These are phyloP conservation scores for Leishmania lainsoni DNA, from an alignment of 208 protist genomes.

Conservation along the genomic window DNA sequence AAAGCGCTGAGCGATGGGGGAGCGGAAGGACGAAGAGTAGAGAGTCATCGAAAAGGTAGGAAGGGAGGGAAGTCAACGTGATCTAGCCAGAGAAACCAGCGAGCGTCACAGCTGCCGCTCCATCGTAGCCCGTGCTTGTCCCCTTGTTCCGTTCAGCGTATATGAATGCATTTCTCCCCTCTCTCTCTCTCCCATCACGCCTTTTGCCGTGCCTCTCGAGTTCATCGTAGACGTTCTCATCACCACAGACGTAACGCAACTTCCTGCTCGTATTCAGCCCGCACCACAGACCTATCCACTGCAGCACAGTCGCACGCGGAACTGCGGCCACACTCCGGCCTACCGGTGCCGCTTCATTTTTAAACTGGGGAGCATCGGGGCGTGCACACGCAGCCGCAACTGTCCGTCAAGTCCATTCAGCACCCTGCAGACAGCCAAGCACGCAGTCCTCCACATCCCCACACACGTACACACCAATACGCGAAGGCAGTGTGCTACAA, in stretches of 20 bases:
- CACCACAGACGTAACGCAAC: background rate
- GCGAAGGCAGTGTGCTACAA: background rate
- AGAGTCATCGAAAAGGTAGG: no score
- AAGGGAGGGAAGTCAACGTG: background rate
- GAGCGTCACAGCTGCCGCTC: background rate
- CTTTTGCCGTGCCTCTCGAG: background rate
- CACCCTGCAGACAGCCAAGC: background rate
- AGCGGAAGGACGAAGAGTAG: background rate
- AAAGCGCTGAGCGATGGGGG: background rate
- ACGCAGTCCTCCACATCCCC: background rate
- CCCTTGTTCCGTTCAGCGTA: background rate
- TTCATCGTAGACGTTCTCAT: background rate
- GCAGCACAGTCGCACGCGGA: background rate
- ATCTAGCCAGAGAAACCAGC: background rate
- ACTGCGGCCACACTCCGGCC: background rate
- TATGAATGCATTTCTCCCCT: background rate
- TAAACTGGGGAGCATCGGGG: background rate
- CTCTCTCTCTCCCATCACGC: background rate
- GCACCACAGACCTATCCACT: background rate
- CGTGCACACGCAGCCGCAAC: background rate
- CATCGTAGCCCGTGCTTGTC: background rate
- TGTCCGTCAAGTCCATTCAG: background rate
- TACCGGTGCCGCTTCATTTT: background rate
- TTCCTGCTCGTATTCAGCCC: background rate
- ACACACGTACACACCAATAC: background rate